A percentile compares a stretch with the other conserved stretches of the same genome.
phyloP scores from a whole-genome alignment of 345 rosid species.

The Gossypium arboreum region DNA sequence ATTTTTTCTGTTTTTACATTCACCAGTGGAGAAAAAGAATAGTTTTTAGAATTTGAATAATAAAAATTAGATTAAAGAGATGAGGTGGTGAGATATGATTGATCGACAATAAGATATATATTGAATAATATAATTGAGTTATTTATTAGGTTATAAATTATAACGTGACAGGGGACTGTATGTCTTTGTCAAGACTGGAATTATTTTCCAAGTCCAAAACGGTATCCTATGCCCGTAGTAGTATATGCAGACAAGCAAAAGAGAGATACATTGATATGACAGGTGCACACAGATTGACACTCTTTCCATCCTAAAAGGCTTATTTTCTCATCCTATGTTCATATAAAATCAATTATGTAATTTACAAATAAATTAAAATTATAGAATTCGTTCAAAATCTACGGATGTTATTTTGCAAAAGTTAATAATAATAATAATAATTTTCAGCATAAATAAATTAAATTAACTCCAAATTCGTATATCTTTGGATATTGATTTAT shows the following conservation, averaged over 20 bases:
- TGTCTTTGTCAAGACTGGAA: conserved; percentile 17
- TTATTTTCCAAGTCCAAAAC: conserved; percentile 18
- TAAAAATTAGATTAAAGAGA: background rate
- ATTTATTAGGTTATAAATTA: background rate
- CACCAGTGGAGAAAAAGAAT: background rate
- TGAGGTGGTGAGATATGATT: background rate
- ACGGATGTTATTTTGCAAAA: no score
- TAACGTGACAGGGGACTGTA: conserved; percentile 15
- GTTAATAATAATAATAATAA: no score
- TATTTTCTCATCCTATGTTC: background rate
- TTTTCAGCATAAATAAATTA: no score
- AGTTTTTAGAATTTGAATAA: background rate
- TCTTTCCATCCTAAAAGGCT: background rate
- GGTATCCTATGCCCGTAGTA: conserved; percentile 36
- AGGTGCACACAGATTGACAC: conserved; percentile 1
- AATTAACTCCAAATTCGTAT: no score
- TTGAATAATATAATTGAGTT: background rate
- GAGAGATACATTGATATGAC: conserved; percentile 23
- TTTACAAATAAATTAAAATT: no score
- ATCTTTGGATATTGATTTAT: no score
- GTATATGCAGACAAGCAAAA: conserved; percentile 24
- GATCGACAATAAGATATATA: background rate
- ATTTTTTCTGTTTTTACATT: background rate
- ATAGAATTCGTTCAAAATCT: no score
- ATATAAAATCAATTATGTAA: no score